Evolutionary conservation across 805 yeast genomes (phyloP).

Genomic region (Dipodascus albidus): DNA sequence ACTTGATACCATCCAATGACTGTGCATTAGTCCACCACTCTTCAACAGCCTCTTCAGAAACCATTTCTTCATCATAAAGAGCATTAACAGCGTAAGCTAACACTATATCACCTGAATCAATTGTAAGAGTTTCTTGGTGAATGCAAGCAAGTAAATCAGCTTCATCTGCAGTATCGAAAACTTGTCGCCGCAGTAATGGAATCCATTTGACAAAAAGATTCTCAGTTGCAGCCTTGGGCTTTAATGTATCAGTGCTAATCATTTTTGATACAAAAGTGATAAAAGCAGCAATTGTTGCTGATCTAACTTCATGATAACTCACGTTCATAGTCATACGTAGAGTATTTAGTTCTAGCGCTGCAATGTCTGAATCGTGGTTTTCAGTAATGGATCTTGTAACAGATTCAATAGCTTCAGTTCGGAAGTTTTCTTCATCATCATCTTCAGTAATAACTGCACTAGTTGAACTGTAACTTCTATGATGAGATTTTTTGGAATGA

Average conservation of each 20-base stretch:
- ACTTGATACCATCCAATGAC: background rate
- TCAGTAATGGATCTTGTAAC: conserved; percentile 85
- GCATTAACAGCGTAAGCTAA: conserved; percentile 41
- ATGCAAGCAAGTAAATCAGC: conserved; percentile 46
- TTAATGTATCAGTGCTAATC: conserved; percentile 64
- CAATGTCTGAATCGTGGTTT: conserved; percentile 89
- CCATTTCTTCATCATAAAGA: conserved; percentile 70
- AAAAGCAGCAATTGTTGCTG: conserved; percentile 67
- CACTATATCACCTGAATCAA: conserved; percentile 33
- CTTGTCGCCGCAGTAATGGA: conserved; percentile 69
- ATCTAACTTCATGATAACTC: conserved; percentile 82
- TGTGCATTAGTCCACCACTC: conserved; percentile 62
- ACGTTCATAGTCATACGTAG: conserved; percentile 97
- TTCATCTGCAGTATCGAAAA: conserved; percentile 70
- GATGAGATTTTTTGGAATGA: conserved; percentile 1
- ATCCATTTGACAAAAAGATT: conserved; percentile 79
- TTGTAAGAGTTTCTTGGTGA: conserved; percentile 36
- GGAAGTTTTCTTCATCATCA: conserved; percentile 67
- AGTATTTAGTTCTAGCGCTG: conserved; percentile 83
- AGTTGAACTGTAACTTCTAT: conserved; percentile 16
- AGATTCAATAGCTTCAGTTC: conserved; percentile 85
- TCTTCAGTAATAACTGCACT: conserved; percentile 33
- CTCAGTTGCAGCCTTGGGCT: conserved; percentile 61
- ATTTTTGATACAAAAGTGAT: conserved; percentile 59
- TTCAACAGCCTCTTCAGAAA: conserved; percentile 70